Conservation (phyloP, 768 basidiomycete species). For the Suillus decipiens region DNA sequence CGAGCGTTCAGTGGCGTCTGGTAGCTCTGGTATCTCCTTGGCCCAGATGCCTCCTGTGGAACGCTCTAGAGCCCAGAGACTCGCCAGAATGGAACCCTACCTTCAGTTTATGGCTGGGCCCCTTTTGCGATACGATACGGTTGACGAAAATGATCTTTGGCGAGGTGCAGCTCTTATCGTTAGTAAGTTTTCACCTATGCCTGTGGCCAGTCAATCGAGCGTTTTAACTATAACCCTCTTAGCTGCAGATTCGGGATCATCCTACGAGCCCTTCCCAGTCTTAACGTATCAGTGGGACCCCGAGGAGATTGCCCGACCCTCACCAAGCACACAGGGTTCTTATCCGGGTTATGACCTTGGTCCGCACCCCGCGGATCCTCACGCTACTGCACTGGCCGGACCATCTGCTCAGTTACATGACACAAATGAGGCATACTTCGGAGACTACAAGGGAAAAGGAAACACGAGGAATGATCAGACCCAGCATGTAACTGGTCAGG, state of each 20-base stretch:
- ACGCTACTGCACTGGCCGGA: conserved; percentile 46
- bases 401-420: conserved; percentile 13
- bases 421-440: conserved; percentile 6
- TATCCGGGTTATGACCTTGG: conserved; percentile 50
- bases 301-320: conserved; percentile 32
- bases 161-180: conserved; percentile 88
- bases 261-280: conserved; percentile 72
- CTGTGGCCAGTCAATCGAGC: not conserved
- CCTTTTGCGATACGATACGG: conserved; percentile 86
- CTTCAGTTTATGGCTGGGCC: conserved; percentile 93
- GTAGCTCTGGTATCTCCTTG: conserved; percentile 35
- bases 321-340: conserved; percentile 28
- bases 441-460: conserved; percentile 22
- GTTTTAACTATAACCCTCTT: not conserved
- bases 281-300: conserved; percentile 79
- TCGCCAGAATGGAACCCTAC: conserved; percentile 76
- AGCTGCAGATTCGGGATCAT: conserved; percentile 80
- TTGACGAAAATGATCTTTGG: conserved; percentile 78
- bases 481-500: conserved; percentile 57
- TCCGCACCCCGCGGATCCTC: conserved; percentile 76
- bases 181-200: conserved; percentile 50
- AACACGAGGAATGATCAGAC: conserved; percentile 32
- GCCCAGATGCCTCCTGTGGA: conserved; percentile 61
- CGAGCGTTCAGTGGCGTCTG: conserved; percentile 14
- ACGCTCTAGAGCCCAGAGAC: conserved; percentile 57